Conservation (phyloP, 306 rosid genomes). For the Quercus ilex region DNA sequence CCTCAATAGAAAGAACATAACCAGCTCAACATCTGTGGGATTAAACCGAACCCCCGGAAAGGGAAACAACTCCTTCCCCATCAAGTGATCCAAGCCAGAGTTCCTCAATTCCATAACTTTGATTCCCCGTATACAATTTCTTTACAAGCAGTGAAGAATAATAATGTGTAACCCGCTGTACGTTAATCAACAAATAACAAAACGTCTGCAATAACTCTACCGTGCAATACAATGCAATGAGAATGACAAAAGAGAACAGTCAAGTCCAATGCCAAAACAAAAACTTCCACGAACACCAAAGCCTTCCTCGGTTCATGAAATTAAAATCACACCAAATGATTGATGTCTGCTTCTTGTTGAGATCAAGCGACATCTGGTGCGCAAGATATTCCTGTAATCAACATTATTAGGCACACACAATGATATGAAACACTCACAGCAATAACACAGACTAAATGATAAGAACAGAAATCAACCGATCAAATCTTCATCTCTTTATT, state of each 20-base stretch:
- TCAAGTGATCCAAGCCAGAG: slow-evolving; percentile 2
- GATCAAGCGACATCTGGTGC: slow-evolving; percentile 43
- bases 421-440: neutral
- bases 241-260: neutral
- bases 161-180: neutral
- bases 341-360: slow-evolving; percentile 24
- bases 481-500: neutral
- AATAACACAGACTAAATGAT: neutral
- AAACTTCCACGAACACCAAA: slow-evolving; percentile 38
- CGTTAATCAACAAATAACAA: neutral
- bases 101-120: neutral
- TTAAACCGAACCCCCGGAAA: slow-evolving; percentile 74
- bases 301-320: slow-evolving; percentile 42
- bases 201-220: neutral
- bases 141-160: slow-evolving; percentile 3
- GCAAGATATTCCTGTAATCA: slow-evolving; percentile 30
- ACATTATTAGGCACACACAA: slow-evolving; percentile 2
- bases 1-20: slow-evolving; percentile 52
- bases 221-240: neutral
- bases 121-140: neutral
- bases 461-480: neutral
- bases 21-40: slow-evolving; percentile 64
- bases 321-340: slow-evolving; percentile 12
- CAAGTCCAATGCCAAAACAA: slow-evolving; percentile 61
- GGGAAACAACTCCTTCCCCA: slow-evolving; percentile 15